These are phyloP conservation scores for Arachis monticola DNA, from an alignment of 331 rosid genomes.

Conservation along the genomic window DNA sequence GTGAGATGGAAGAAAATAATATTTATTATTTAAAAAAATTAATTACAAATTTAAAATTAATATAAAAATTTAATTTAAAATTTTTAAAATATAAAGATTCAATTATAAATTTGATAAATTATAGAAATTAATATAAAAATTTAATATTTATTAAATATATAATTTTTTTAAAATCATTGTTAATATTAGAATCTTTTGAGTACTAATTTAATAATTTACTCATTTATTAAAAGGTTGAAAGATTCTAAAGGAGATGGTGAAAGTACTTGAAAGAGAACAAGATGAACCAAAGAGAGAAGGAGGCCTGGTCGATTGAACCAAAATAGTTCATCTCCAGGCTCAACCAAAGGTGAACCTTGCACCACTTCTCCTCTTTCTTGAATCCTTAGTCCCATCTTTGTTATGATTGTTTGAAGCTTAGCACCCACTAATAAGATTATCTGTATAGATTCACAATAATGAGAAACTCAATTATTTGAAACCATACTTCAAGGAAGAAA, in stretches of 20 bases:
- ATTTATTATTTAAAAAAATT: too few species aligned
- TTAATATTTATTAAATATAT: too few species aligned
- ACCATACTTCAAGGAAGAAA: neutral
- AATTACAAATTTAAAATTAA: too few species aligned
- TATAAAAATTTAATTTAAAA: too few species aligned
- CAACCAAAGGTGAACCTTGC: constrained; percentile 66
- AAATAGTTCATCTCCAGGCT: constrained; percentile 65
- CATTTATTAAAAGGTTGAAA: too few species aligned
- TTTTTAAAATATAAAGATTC: too few species aligned
- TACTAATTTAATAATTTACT: too few species aligned
- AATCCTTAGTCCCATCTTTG: constrained; percentile 63
- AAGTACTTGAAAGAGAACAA: constrained; percentile 68
- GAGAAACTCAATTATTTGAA: neutral
- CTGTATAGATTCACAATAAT: constrained; percentile 44
- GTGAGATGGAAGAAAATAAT: too few species aligned
- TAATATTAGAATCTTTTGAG: too few species aligned
- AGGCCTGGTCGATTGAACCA: constrained; percentile 69
- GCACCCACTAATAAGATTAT: constrained; percentile 68
- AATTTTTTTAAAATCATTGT: too few species aligned
- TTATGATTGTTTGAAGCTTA: constrained; percentile 64
- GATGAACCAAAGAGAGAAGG: constrained; percentile 62
- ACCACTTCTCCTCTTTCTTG: constrained; percentile 64
- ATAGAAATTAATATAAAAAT: too few species aligned
- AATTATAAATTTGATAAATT: too few species aligned
- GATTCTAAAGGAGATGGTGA: neutral